These are phyloP conservation scores for Ceratocystiopsis sp. DNA, from an alignment of 2,329 filamentous ascomycete species.

Conservation along the genomic window DNA sequence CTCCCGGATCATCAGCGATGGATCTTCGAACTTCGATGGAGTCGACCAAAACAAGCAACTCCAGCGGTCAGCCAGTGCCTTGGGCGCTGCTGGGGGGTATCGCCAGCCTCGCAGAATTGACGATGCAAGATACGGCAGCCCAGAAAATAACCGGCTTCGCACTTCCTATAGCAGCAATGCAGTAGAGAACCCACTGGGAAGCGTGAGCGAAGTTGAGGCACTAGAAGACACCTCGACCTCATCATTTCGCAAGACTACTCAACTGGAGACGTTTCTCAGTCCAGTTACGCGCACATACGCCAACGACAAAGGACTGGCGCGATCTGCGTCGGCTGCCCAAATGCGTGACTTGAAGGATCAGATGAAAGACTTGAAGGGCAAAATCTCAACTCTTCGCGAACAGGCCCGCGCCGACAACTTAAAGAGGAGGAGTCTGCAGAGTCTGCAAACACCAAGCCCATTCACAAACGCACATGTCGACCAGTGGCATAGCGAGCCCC, in stretches of 20 bases:
- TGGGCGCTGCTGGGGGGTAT: conserved; percentile 41
- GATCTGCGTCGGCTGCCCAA: conserved; percentile 56
- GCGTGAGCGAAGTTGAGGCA: conserved; percentile 35
- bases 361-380: conserved; percentile 70
- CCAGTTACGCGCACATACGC: conserved; percentile 24
- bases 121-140: too few relatives aligned
- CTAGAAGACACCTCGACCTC: conserved; percentile 8
- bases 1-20: conserved; percentile 42
- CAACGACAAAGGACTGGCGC: conserved; percentile 32
- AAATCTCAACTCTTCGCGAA: conserved; percentile 64
- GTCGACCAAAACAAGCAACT: conserved; percentile 9
- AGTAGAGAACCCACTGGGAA: conserved; percentile 25
- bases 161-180: conserved; percentile 16
- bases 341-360: conserved; percentile 63
- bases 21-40: background rate
- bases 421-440: conserved; percentile 60
- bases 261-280: conserved; percentile 23
- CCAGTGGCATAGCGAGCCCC: conserved; percentile 28
- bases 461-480: conserved; percentile 53
- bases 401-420: conserved; percentile 65
- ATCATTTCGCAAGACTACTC: conserved; percentile 13
- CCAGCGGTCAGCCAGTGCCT: conserved; percentile 46
- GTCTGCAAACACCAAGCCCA: conserved; percentile 57
- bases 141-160: too few relatives aligned
- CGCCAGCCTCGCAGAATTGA: conserved; percentile 22